phyloP scores from a whole-genome alignment of 2,329 filamentous ascomycete genomes.

The Didymella glomerata region DNA sequence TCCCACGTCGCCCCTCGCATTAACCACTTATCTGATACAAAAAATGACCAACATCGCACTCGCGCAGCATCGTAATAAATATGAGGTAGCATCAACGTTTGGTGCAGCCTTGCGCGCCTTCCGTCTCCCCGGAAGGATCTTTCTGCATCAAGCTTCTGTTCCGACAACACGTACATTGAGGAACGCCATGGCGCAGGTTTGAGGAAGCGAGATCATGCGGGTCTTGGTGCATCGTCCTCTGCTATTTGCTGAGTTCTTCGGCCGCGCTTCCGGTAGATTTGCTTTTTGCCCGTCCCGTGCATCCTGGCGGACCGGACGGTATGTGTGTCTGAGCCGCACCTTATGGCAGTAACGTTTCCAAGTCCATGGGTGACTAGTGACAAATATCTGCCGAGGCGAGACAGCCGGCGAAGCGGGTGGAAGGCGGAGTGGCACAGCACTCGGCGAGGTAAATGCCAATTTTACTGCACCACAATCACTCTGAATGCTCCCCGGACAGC shows the following conservation, averaged over 20 bases:
- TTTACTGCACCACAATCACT: neutral
- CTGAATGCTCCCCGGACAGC: neutral
- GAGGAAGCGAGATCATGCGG: conserved; percentile 1
- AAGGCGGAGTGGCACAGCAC: neutral
- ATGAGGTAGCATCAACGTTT: neutral
- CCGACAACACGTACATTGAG: conserved; percentile 1
- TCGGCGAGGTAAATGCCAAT: conserved; percentile 2
- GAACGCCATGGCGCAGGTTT: conserved; percentile 4
- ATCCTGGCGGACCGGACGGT: conserved; percentile 1
- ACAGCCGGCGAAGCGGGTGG: conserved; percentile 7
- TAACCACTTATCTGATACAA: neutral
- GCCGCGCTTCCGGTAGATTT: conserved; percentile 9
- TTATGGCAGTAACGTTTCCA: neutral
- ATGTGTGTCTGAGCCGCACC: conserved; percentile 9
- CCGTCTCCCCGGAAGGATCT: neutral
- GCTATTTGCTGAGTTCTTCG: conserved; percentile 1
- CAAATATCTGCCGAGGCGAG: conserved; percentile 4
- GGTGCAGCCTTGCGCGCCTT: neutral
- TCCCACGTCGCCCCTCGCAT: neutral
- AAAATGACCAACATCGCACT: neutral
- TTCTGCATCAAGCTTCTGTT: conserved; percentile 7
- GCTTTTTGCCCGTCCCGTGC: conserved; percentile 18
- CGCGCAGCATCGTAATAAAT: neutral
- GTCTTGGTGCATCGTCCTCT: neutral
- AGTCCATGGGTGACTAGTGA: neutral